Evolutionary conservation across 495 filamentous ascomycete species (phyloP).

Genomic region (Neurospora terricola): DNA sequence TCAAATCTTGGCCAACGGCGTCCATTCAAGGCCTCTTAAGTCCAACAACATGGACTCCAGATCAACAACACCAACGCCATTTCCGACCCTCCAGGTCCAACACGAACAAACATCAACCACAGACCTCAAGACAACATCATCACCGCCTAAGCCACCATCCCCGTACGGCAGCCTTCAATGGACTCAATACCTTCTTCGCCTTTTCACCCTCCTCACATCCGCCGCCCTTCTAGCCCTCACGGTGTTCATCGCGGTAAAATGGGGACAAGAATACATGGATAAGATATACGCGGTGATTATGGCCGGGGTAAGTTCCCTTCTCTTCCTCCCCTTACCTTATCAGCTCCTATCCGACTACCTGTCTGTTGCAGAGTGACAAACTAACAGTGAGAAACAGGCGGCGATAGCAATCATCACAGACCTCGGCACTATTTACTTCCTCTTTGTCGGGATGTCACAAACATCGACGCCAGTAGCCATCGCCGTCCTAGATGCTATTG

Average conservation of each 20-base stretch:
- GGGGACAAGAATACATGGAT: neutral
- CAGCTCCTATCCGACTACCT: neutral
- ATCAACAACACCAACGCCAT: neutral
- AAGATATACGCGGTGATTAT: slow-evolving; percentile 1
- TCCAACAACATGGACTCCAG: neutral
- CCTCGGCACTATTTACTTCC: neutral
- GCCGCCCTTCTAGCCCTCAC: neutral
- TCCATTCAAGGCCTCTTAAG: neutral
- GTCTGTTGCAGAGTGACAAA: neutral
- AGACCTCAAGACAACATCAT: neutral
- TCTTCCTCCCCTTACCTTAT: neutral
- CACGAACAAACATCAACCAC: neutral
- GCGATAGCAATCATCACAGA: neutral
- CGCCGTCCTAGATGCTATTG: neutral
- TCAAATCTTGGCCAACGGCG: neutral
- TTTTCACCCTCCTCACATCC: neutral
- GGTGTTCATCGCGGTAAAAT: neutral
- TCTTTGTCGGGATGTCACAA: neutral
- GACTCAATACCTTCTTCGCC: neutral
- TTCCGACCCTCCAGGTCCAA: neutral
- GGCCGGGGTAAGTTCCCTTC: neutral
- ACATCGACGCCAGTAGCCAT: neutral
- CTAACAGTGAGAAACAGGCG: neutral
- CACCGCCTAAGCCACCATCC: neutral
- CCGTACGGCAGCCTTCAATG: neutral